Evolutionary conservation across 352 stramenopile genomes (phyloP).

Genomic region (Plasmopara muralis): DNA sequence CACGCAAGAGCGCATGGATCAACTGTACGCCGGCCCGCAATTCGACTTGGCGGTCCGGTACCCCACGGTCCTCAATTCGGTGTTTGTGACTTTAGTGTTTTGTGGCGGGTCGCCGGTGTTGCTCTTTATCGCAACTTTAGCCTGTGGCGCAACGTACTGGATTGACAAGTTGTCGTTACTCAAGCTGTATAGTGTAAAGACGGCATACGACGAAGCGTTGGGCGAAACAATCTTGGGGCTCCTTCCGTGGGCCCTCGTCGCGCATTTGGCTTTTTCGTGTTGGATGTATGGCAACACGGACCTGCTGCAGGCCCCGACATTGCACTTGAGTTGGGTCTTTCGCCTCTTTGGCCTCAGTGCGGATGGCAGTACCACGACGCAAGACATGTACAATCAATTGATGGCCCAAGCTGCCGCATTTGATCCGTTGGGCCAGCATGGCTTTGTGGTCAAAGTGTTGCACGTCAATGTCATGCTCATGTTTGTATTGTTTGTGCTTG

Average conservation of each 20-base stretch:
- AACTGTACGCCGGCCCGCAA: conserved; percentile 57
- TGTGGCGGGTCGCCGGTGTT: conserved; percentile 70
- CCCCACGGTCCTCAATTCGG: conserved; percentile 75
- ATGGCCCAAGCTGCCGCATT: conserved; percentile 34
- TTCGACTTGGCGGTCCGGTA: conserved; percentile 81
- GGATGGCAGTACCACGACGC: conserved; percentile 19
- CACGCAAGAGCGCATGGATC: conserved; percentile 72
- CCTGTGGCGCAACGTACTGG: conserved; percentile 59
- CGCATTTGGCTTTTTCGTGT: conserved; percentile 66
- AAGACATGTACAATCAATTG: conserved; percentile 42
- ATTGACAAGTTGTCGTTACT: conserved; percentile 80
- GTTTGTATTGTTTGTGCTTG: conserved; percentile 53
- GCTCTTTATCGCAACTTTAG: conserved; percentile 66
- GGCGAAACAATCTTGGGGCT: conserved; percentile 49
- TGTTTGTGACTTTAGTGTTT: conserved; percentile 83
- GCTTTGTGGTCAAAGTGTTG: conserved; percentile 65
- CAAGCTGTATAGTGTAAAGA: conserved; percentile 70
- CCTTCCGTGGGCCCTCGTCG: conserved; percentile 61
- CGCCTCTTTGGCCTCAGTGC: conserved; percentile 28
- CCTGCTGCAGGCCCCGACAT: conserved; percentile 46
- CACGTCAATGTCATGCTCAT: conserved; percentile 68
- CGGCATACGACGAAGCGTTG: conserved; percentile 71
- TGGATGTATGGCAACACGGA: conserved; percentile 82
- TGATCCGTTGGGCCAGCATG: conserved; percentile 41
- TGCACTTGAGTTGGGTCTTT: conserved; percentile 42